phyloP scores from a whole-genome alignment of 2,329 filamentous ascomycete species.

The Cryphonectria radicalis region DNA sequence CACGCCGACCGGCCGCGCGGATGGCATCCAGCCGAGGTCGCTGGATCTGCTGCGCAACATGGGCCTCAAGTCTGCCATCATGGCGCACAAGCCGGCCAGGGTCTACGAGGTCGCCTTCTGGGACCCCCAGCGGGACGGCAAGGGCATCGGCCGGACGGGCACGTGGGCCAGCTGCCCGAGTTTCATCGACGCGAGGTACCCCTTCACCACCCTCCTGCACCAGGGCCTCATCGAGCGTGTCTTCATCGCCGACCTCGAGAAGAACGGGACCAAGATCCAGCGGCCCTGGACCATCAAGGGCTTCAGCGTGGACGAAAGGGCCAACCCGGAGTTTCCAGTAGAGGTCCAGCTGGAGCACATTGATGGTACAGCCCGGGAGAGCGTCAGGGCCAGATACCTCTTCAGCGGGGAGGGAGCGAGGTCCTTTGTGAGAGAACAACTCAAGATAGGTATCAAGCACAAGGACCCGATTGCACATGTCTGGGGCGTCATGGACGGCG shows the following conservation, averaged over 20 bases:
- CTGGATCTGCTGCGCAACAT: conserved; percentile 87
- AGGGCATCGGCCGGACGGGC: conserved; percentile 67
- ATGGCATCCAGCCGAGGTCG: conserved; percentile 90
- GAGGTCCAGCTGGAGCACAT: conserved; percentile 77
- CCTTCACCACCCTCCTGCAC: conserved; percentile 72
- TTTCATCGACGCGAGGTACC: conserved; percentile 76
- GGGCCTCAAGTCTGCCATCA: conserved; percentile 84
- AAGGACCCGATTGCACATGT: conserved; percentile 73
- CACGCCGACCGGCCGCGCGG: conserved; percentile 82
- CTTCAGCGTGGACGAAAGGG: conserved; percentile 62
- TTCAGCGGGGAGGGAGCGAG: conserved; percentile 74
- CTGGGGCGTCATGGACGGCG: conserved; percentile 78
- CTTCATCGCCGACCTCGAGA: conserved; percentile 67
- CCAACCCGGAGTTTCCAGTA: conserved; percentile 72
- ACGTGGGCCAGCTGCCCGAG: conserved; percentile 87
- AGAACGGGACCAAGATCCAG: conserved; percentile 64
- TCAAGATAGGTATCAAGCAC: conserved; percentile 72
- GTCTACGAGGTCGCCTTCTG: conserved; percentile 80
- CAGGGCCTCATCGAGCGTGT: conserved; percentile 74
- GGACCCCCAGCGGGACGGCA: conserved; percentile 62
- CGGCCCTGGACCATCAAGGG: conserved; percentile 67
- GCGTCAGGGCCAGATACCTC: conserved; percentile 68
- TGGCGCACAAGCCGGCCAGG: conserved; percentile 84
- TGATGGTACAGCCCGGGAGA: conserved; percentile 72
- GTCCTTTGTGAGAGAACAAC: conserved; percentile 66